A percentile compares a stretch with the other conserved stretches of the same genome.
Conservation (phyloP, 148 eudicot genomes). For the Amaranthus palmeri region DNA sequence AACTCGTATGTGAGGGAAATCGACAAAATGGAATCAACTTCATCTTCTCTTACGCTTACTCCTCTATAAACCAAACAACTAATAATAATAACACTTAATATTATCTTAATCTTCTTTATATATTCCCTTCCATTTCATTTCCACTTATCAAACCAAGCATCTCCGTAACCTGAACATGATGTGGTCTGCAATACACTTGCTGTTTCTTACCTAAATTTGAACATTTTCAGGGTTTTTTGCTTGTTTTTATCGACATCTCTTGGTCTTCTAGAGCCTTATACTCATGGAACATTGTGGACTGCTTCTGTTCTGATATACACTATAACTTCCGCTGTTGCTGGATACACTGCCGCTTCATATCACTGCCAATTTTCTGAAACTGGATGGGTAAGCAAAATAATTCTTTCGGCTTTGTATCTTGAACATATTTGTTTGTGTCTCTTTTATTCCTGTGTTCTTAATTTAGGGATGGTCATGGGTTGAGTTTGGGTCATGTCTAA, state of each 20-base stretch:
- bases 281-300: constrained; percentile 54
- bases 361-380: constrained; percentile 56
- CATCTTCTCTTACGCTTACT: no score
- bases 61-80: no score
- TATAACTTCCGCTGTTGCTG: constrained; percentile 59
- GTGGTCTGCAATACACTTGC: neutral
- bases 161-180: neutral
- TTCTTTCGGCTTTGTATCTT: constrained; percentile 1
- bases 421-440: neutral
- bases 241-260: constrained; percentile 51
- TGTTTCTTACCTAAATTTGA: constrained; percentile 2
- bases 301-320: constrained; percentile 48
- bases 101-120: no score
- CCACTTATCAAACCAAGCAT: no score
- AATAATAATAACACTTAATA: no score
- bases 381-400: constrained; percentile 51
- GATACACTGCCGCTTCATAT: constrained; percentile 66
- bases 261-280: constrained; percentile 55
- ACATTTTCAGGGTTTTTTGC: constrained; percentile 42
- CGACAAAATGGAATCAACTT: no score
- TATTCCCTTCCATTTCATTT: no score
- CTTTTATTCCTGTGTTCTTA: neutral
- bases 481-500: neutral
- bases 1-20: no score
- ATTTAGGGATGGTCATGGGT: neutral